phyloP scores from a whole-genome alignment of 768 basidiomycete species.

The Candolleomyces efflorescens region DNA sequence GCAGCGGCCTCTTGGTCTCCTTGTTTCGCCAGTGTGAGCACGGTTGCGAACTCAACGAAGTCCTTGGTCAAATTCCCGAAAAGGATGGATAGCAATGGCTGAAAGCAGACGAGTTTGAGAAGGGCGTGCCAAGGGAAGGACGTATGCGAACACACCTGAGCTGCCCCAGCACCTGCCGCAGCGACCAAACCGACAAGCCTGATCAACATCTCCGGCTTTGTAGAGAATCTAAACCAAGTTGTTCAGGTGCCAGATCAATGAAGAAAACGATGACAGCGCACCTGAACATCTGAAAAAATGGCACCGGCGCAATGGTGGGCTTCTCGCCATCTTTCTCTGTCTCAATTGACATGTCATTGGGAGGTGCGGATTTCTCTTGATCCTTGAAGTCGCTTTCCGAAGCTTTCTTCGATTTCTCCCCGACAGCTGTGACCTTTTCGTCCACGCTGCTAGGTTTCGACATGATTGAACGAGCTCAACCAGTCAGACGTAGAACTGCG shows the following conservation, averaged over 20 bases:
- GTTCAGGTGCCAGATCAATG: no score
- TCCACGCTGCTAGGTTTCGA: slow-evolving; percentile 31
- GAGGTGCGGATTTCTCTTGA: not conserved
- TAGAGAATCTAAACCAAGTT: slow-evolving; percentile 49
- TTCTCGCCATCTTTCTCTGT: slow-evolving; percentile 14
- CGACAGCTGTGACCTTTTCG: slow-evolving; percentile 39
- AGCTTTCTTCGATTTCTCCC: slow-evolving; percentile 30
- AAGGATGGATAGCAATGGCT: slow-evolving; percentile 67
- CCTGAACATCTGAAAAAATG: slow-evolving; percentile 35
- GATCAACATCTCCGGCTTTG: slow-evolving; percentile 52
- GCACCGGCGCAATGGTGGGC: no score
- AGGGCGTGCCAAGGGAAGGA: not conserved
- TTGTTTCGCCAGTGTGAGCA: slow-evolving; percentile 12
- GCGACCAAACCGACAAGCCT: slow-evolving; percentile 60
- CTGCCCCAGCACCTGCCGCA: slow-evolving; percentile 65
- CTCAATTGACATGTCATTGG: no score
- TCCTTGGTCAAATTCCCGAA: slow-evolving; percentile 67
- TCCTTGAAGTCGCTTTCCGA: slow-evolving; percentile 10
- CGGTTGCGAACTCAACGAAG: slow-evolving; percentile 49
- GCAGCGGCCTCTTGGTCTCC: slow-evolving; percentile 22
- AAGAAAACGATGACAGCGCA: slow-evolving; percentile 11
- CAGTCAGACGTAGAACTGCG: no score
- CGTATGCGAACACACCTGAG: slow-evolving; percentile 56
- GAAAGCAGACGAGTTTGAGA: not conserved
- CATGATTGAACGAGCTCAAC: not conserved